These are phyloP conservation scores for Penicillium digitatum DNA, from an alignment of 2,329 filamentous ascomycete genomes.

Conservation along the genomic window DNA sequence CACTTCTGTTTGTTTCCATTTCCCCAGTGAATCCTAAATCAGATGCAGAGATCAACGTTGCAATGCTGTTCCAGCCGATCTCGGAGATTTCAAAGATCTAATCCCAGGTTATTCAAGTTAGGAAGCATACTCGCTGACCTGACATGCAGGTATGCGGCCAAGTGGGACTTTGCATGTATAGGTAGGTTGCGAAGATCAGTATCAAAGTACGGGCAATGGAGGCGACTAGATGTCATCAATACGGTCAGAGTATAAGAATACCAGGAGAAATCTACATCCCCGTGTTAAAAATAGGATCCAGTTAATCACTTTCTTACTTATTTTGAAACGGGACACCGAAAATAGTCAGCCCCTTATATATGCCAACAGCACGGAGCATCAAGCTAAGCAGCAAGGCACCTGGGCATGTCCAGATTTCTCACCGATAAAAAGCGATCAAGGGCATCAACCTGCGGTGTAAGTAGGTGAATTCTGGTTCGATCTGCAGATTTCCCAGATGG, in stretches of 20 bases:
- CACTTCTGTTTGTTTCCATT: neutral
- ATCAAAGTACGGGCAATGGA: neutral
- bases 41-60: neutral
- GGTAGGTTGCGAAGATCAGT: neutral
- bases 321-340: neutral
- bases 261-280: neutral
- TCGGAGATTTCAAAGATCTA: neutral
- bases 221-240: neutral
- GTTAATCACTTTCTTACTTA: neutral
- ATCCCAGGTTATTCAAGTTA: neutral
- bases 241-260: neutral
- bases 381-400: neutral
- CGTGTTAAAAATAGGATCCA: neutral
- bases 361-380: neutral
- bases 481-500: neutral
- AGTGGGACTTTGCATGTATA: neutral
- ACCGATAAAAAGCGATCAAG: neutral
- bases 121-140: neutral
- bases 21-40: neutral
- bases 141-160: neutral
- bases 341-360: neutral
- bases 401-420: neutral
- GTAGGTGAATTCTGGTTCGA: conserved; percentile 1
- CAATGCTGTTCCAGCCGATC: neutral
- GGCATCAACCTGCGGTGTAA: neutral